A percentile compares a stretch with the other conserved stretches of the same genome.
Evolutionary conservation across 1,284 basidiomycete species (phyloP).

Genomic region (Heterobasidion annosum): DNA sequence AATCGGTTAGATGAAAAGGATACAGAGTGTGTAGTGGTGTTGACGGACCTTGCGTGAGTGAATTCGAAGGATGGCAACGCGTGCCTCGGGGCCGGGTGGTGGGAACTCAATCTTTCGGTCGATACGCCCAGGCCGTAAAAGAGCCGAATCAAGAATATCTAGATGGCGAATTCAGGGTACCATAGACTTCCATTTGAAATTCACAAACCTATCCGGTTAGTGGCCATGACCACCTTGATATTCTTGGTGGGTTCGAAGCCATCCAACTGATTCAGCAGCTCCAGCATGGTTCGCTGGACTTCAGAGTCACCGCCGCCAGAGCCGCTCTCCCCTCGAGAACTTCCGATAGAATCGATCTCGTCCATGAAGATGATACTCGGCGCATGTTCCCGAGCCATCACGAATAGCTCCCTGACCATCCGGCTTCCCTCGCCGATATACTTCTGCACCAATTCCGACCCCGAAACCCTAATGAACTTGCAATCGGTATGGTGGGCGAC

Average conservation of each 20-base stretch:
- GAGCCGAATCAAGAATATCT: constrained; percentile 94
- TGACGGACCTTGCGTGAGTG: constrained; percentile 84
- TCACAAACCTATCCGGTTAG: constrained; percentile 83
- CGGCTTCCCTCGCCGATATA: constrained; percentile 97
- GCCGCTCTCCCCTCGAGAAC: constrained; percentile 84
- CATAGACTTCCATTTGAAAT: neutral
- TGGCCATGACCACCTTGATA: constrained; percentile 99
- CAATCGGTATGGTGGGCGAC: constrained; percentile 98
- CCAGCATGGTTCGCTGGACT: constrained; percentile 97
- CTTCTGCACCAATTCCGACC: constrained; percentile 95
- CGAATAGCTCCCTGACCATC: constrained; percentile 97
- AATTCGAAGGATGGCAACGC: constrained; percentile 93
- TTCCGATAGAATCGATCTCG: constrained; percentile 98
- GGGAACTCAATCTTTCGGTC: constrained; percentile 99
- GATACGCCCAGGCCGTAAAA: constrained; percentile 93
- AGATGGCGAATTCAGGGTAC: neutral
- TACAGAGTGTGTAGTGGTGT: neutral
- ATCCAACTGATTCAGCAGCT: constrained; percentile 93
- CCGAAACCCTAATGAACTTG: constrained; percentile 95
- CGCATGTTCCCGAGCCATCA: constrained; percentile 97
- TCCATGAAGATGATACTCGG: constrained; percentile 99
- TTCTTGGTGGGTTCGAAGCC: constrained; percentile 98
- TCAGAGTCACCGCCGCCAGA: constrained; percentile 91
- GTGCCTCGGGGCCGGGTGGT: constrained; percentile 94
- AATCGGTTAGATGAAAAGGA: neutral